Percentiles rank a stretch among this genome's conserved stretches.
Conservation (phyloP, 176 grass and related monocot genomes). For the Aegilops bicornis region DNA sequence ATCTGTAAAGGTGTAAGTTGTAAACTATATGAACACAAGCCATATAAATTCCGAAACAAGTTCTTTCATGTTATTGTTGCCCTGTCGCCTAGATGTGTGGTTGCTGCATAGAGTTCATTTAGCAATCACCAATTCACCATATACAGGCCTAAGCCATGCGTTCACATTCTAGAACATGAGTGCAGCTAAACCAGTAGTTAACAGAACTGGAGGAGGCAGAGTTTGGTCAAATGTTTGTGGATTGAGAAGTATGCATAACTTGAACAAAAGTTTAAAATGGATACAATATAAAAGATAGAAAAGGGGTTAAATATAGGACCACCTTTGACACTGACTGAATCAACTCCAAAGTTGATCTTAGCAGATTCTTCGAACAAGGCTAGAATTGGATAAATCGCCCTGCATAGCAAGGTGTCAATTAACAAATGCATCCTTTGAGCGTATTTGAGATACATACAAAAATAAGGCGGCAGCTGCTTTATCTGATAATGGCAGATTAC, state of each 20-base stretch:
- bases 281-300: background rate
- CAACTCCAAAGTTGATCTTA: conserved; percentile 70
- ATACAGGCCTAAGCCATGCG: background rate
- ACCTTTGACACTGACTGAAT: conserved; percentile 81
- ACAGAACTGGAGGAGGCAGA: background rate
- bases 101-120: background rate
- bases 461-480: conserved; percentile 14
- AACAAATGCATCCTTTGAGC: conserved; percentile 22
- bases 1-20: conserved; percentile 12
- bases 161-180: conserved; percentile 4
- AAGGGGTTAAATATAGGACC: background rate
- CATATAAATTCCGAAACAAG: conserved; percentile 19
- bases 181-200: conserved; percentile 8
- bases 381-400: conserved; percentile 67
- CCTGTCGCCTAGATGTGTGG: background rate
- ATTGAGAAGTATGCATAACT: background rate
- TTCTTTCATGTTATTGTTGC: background rate
- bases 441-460: background rate
- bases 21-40: background rate
- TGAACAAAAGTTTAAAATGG: conserved; percentile 12
- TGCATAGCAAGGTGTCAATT: conserved; percentile 36
- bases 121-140: conserved; percentile 4
- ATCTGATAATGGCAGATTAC: background rate
- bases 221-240: background rate
- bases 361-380: conserved; percentile 73